Base-by-base conservation (phyloP, 2,329 filamentous ascomycete genomes). In the Colletotrichum cuscutae region DNA sequence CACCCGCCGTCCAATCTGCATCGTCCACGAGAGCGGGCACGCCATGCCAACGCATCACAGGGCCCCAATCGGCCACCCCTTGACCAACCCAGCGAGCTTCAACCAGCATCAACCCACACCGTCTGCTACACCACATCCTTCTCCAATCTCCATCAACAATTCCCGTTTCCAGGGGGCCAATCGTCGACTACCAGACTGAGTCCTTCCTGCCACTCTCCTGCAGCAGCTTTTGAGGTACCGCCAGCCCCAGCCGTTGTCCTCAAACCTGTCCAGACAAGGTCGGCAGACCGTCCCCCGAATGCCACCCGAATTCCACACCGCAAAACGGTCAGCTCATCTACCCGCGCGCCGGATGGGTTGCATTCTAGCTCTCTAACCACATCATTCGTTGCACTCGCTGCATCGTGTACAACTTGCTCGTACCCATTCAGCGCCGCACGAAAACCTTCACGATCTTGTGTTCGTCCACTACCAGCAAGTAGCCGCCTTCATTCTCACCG, bases 41-140 rank as follows among this genome's bases (percentile, higher is more conserved):
- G 66, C 63, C 68, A 71, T 75, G 74, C 69, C 74, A 75, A 71
- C 74, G 35, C 74, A 75, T 73, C 74, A 68, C 70, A 70, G 62
- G 72, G 69, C 58, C 72, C 74, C 28, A 74, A 75, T 70, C 63
- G 67, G 64, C 46, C 71, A 32, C 32, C 54, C 58, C 68, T 63
- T 12, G 60, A 57, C 62, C 57, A 54, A 37, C 68, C 63, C 68
- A 71, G 60, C 63, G 63, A 66, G 42, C 42, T 49, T 49, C 46
- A 63, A 37, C 46, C 61, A 63, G 63, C 68, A 67, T 67, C 68
- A 67, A 66, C 71, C 72, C 68, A 56, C 64, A 35, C 53, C 63
- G 11, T 54, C 42, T 52, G 54, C 46, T 67, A 42, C 71, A 42
- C 32, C 22, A 9, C 49, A 42, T 22, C 57, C 61, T 11, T 71